These are phyloP conservation scores for Xylaria sp. DNA, from an alignment of 2,329 filamentous ascomycete species.

Conservation along the genomic window DNA sequence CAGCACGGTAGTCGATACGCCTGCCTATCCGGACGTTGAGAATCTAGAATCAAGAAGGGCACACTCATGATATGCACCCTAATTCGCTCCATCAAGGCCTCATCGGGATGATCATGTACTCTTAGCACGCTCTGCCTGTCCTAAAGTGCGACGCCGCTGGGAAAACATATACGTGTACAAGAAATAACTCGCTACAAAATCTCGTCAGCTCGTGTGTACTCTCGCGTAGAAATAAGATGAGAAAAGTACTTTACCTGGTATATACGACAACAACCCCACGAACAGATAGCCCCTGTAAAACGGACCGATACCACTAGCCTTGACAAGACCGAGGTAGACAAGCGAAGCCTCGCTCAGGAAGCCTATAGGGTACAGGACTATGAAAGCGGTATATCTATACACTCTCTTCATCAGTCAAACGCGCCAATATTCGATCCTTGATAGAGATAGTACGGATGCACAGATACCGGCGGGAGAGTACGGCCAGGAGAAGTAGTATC, in stretches of 20 bases:
- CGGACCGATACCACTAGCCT: constrained; percentile 19
- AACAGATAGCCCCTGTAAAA: constrained; percentile 28
- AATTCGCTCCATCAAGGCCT: neutral
- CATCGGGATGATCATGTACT: neutral
- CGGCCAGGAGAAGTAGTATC: neutral
- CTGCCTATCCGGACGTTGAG: neutral
- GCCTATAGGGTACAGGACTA: constrained; percentile 74
- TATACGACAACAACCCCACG: constrained; percentile 32
- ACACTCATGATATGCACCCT: neutral
- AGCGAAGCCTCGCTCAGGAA: constrained; percentile 72
- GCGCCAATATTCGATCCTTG: neutral
- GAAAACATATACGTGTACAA: constrained; percentile 37
- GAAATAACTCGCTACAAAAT: constrained; percentile 28
- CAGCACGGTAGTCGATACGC: neutral
- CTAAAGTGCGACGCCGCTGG: constrained; percentile 27
- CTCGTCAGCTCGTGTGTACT: constrained; percentile 7
- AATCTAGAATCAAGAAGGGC: neutral
- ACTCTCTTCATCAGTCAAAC: neutral
- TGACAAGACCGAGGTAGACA: constrained; percentile 55
- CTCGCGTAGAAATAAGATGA: neutral
- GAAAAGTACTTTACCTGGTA: constrained; percentile 28
- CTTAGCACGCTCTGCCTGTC: neutral
- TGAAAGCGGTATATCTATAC: constrained; percentile 70
- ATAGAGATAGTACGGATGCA: neutral
- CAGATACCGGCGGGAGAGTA: neutral